Evolutionary conservation across 139 green algal species (phyloP), one percentile per base, ranked within the genome.

Genomic region (Chlorella vulgaris): DNA sequence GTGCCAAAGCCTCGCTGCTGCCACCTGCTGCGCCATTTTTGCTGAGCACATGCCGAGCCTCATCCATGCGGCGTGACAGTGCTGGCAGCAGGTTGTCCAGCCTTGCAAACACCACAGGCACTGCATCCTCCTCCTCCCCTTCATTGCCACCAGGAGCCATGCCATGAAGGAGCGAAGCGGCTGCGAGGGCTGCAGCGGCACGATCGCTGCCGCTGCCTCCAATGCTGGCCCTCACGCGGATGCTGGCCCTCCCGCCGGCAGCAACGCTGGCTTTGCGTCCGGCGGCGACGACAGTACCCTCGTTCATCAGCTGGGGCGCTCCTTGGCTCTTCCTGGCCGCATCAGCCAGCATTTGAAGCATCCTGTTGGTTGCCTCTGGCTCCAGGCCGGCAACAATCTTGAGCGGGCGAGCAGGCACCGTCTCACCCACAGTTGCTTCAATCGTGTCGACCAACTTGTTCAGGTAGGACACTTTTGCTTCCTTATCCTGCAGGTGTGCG

Each of bases 371-470:
- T 42, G 89, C 86, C 70, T 96, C 93, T 3, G 93, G 90, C 88
- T 97, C 93, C 65, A 95, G 69, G 6, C 93, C 93, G 18, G 93
- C 93, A 53, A 96, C 92, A 71, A 96, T 92, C 92, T 96, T 51
- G 88, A 78, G 3, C n/a, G 93, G 92, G 10, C 89, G 89, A 22
- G 90, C 93, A 21, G 89, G 85, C 22, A 95, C 90, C 38, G 79
- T 69, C 66, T 92, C 36, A 5, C 83, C 75, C 1, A 93, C 62
- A 4, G 70, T 75, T 1, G 89, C 42, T n/a, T 76, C 78, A 31
- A 97, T 90, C 2, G 86, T 86, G 29, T 91, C 83, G 66, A 96
- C 90, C 35, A 94, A 92, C 80, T 97, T 97, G 28, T 63, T 81
- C n/a, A 97, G 80, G 83, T 94, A 97, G 0, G 81, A 55, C 10